These are phyloP conservation scores for Rhizopogon salebrosus DNA, from an alignment of 768 basidiomycete species.

Conservation along the genomic window DNA sequence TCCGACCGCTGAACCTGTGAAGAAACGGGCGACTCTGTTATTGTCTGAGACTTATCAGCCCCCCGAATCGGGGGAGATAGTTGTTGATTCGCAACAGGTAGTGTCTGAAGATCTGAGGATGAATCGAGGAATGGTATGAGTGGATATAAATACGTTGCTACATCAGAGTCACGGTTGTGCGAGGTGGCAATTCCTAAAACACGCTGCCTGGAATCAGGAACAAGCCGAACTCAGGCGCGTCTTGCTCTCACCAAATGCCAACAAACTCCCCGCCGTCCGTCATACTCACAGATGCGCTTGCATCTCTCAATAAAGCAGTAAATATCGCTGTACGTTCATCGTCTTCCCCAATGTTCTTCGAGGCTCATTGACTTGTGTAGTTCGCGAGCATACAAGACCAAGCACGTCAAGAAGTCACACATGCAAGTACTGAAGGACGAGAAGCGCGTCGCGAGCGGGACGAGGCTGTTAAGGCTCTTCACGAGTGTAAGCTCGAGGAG, in stretches of 20 bases:
- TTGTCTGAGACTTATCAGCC: no score
- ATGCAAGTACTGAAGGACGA: conserved; percentile 39
- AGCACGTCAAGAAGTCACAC: conserved; percentile 47
- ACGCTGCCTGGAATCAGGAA: conserved; percentile 10
- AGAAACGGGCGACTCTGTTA: no score
- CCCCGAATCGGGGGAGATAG: no score
- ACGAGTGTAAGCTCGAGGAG: conserved; percentile 38
- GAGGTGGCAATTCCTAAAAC: background rate
- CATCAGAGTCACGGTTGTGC: background rate
- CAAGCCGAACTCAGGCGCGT: conserved; percentile 17
- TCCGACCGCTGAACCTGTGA: no score
- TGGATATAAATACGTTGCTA: no score
- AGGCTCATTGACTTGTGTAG: conserved; percentile 26
- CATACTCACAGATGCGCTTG: conserved; percentile 37
- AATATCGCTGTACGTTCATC: conserved; percentile 32
- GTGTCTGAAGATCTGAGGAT: background rate
- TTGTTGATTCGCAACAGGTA: no score
- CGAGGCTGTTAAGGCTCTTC: conserved; percentile 41
- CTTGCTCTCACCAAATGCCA: conserved; percentile 19
- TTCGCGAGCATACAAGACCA: conserved; percentile 53
- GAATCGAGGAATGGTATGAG: background rate
- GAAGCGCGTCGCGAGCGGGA: conserved; percentile 48
- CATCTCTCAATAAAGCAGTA: conserved; percentile 35
- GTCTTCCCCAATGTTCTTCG: background rate
- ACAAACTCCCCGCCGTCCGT: conserved; percentile 24